Percentiles rank a stretch among this genome's conserved stretches.
These are phyloP conservation scores for Ammopiptanthus mongolicus DNA, from an alignment of 306 rosid genomes.

Conservation along the genomic window DNA sequence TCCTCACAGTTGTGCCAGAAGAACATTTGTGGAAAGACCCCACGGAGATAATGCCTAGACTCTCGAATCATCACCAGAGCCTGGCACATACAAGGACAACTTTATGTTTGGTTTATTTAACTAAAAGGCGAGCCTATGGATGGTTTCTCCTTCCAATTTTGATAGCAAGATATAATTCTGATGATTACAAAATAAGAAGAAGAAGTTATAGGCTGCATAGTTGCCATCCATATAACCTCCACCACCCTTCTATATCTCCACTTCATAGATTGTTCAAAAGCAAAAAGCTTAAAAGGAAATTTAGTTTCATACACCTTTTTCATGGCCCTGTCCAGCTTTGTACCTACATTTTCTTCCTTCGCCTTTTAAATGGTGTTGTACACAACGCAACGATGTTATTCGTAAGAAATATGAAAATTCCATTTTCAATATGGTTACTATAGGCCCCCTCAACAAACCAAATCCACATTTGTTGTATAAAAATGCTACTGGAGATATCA, in stretches of 20 bases:
- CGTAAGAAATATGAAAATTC: background rate
- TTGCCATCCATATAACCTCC: background rate
- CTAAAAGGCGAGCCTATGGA: slow-evolving; percentile 18
- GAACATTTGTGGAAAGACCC: background rate
- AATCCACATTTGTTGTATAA: no score
- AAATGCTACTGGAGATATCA: no score
- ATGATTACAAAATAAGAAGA: slow-evolving; percentile 16
- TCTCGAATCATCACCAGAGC: slow-evolving; percentile 1
- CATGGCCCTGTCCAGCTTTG: background rate
- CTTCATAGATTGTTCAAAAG: background rate
- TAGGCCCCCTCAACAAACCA: background rate
- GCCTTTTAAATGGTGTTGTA: background rate
- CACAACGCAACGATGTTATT: background rate
- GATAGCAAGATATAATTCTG: slow-evolving; percentile 26
- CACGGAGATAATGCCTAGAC: background rate
- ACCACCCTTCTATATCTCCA: background rate
- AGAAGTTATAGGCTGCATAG: slow-evolving; percentile 17
- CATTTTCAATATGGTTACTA: background rate
- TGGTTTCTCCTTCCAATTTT: slow-evolving; percentile 51
- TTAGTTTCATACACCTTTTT: background rate
- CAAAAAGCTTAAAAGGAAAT: background rate
- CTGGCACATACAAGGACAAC: slow-evolving; percentile 13
- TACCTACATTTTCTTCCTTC: background rate
- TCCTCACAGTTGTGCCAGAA: background rate
- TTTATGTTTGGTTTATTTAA: slow-evolving; percentile 10